phyloP scores from a whole-genome alignment of 2,329 filamentous ascomycete species.

The Monosporascus sp. region DNA sequence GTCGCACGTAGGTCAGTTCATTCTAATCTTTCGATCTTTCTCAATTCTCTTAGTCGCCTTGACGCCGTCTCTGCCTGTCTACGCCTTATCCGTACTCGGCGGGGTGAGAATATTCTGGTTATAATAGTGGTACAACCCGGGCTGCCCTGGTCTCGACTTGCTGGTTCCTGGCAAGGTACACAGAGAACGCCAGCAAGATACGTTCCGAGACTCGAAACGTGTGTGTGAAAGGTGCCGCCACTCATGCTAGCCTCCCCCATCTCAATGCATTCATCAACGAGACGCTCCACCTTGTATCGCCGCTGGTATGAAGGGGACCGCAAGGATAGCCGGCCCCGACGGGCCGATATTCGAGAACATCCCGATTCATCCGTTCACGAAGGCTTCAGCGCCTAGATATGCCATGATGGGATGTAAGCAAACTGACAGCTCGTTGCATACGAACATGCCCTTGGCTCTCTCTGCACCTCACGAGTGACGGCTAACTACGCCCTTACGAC shows the following conservation, averaged over 20 bases:
- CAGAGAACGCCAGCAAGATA: conserved; percentile 9
- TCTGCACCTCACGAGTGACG: not conserved
- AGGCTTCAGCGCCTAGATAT: conserved; percentile 13
- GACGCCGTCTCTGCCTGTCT: too few relatives aligned
- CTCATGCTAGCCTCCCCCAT: conserved; percentile 7
- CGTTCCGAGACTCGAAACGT: conserved; percentile 6
- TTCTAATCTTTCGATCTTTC: too few relatives aligned
- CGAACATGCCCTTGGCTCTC: not conserved
- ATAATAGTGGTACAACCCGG: conserved; percentile 12
- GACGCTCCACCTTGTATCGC: conserved; percentile 9
- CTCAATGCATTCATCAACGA: conserved; percentile 14
- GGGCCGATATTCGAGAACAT: conserved; percentile 8
- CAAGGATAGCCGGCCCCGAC: conserved; percentile 9
- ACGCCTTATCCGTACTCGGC: too few relatives aligned
- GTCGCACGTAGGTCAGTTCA: too few relatives aligned
- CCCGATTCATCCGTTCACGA: conserved; percentile 9
- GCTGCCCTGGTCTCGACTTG: conserved; percentile 8
- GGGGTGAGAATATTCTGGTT: too few relatives aligned
- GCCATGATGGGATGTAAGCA: conserved; percentile 15
- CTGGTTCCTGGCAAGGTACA: conserved; percentile 7
- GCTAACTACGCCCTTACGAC: too few relatives aligned
- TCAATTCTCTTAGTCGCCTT: too few relatives aligned
- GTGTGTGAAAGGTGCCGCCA: conserved; percentile 4
- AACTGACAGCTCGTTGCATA: not conserved
- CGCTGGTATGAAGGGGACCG: conserved; percentile 7